Conservation (phyloP, 2,329 filamentous ascomycete genomes). For the Microdochium nivale region DNA sequence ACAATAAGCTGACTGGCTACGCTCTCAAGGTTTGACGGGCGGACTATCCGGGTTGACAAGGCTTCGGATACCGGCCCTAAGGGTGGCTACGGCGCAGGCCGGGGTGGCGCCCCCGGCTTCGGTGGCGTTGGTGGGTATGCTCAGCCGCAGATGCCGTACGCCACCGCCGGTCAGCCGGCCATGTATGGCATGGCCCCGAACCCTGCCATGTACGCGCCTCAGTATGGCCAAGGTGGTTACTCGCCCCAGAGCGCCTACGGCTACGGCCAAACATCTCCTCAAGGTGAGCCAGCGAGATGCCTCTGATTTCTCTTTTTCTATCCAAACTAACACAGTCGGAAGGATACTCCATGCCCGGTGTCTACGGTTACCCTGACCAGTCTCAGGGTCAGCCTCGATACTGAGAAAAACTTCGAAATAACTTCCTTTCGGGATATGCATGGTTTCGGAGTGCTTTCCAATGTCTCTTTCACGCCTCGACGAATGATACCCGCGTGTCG, state of each 20-base stretch:
- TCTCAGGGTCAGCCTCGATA: slow-evolving; percentile 31
- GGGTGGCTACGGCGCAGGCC: slow-evolving; percentile 40
- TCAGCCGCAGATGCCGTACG: slow-evolving; percentile 23
- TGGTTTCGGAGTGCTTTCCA: neutral
- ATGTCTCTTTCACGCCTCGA: neutral
- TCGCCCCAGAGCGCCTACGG: slow-evolving; percentile 17
- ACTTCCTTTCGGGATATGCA: neutral
- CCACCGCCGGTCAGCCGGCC: slow-evolving; percentile 23
- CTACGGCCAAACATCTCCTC: slow-evolving; percentile 34
- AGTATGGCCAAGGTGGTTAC: slow-evolving; percentile 35
- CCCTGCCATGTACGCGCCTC: slow-evolving; percentile 27
- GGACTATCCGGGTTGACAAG: slow-evolving; percentile 90
- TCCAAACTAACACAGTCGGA: neutral
- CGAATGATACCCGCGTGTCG: neutral
- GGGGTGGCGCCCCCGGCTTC: slow-evolving; percentile 18
- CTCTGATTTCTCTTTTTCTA: slow-evolving; percentile 2
- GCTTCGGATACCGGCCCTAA: slow-evolving; percentile 72
- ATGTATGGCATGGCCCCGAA: slow-evolving; percentile 26
- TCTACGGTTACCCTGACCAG: slow-evolving; percentile 39
- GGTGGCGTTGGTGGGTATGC: slow-evolving; percentile 23
- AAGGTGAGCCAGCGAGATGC: slow-evolving; percentile 30
- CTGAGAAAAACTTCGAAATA: slow-evolving; percentile 13
- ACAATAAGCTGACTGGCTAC: neutral
- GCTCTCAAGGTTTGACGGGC: slow-evolving; percentile 72
- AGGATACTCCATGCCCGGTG: slow-evolving; percentile 16